Conservation (phyloP, 2,329 filamentous ascomycete genomes). For the Hymenoscyphus repandus region DNA sequence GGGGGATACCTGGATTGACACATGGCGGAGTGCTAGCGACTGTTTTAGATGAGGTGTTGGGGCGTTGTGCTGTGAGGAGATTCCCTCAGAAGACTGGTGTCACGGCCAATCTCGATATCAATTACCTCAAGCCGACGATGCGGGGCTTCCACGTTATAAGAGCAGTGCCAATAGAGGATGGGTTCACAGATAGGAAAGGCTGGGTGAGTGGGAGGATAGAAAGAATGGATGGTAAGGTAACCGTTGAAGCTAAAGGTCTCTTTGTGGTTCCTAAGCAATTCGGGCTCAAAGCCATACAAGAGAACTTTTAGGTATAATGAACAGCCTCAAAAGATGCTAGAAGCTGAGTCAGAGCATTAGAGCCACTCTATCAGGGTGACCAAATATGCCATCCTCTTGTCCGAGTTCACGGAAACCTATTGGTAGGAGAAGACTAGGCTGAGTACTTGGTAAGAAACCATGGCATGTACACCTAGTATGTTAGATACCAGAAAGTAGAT, state of each 20-base stretch:
- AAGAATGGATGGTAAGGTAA: constrained; percentile 48
- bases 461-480: too few species aligned
- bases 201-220: constrained; percentile 52
- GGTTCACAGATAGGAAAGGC: constrained; percentile 42
- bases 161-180: constrained; percentile 38
- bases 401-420: too few species aligned
- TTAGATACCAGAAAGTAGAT: too few species aligned
- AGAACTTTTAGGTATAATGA: constrained; percentile 10
- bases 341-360: too few species aligned
- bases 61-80: constrained; percentile 50
- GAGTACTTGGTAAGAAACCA: too few species aligned
- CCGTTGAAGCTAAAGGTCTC: constrained; percentile 52
- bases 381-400: too few species aligned
- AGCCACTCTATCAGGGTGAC: too few species aligned
- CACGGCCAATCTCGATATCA: constrained; percentile 52
- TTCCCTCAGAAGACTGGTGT: constrained; percentile 47
- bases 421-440: too few species aligned
- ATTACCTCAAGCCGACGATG: constrained; percentile 56
- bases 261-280: constrained; percentile 52
- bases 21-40: constrained; percentile 69
- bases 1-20: constrained; percentile 66
- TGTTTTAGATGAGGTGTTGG: constrained; percentile 63
- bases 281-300: constrained; percentile 12
- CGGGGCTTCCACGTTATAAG: constrained; percentile 62
- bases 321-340: too few species aligned